phyloP scores from a whole-genome alignment of 352 stramenopile genomes.

The Chrysophaeum taylorii region DNA sequence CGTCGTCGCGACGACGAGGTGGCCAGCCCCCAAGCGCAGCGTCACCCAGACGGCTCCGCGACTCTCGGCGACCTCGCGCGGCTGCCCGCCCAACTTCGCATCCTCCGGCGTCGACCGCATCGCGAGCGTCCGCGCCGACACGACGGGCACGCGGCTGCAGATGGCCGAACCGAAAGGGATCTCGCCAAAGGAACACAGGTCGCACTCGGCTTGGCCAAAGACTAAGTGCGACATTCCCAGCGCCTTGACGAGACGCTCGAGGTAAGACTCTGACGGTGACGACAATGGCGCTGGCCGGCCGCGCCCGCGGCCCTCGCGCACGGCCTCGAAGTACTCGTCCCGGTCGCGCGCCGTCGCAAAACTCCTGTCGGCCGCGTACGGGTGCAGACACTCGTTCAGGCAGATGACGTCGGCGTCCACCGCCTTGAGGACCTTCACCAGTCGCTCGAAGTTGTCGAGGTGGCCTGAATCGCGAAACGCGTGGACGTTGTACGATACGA shows the following conservation, averaged over 20 bases:
- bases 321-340: not conserved
- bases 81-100: not conserved
- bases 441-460: not conserved
- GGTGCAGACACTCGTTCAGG: conserved; percentile 7
- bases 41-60: not conserved
- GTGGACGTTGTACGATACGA: conserved; percentile 8
- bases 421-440: not conserved
- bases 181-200: not conserved
- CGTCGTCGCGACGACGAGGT: not conserved
- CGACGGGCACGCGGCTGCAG: not conserved
- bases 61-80: not conserved
- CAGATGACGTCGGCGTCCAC: not conserved
- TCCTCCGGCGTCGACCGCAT: not conserved
- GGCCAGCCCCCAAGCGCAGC: not conserved
- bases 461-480: not conserved
- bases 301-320: not conserved
- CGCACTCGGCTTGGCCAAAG: not conserved
- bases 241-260: not conserved
- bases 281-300: not conserved
- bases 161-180: not conserved
- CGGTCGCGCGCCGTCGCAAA: not conserved
- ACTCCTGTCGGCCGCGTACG: too few relatives aligned
- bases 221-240: not conserved
- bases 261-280: not conserved
- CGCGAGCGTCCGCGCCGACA: not conserved